These are phyloP conservation scores for Daldinia loculata DNA, from an alignment of 495 filamentous ascomycete genomes.

Conservation along the genomic window DNA sequence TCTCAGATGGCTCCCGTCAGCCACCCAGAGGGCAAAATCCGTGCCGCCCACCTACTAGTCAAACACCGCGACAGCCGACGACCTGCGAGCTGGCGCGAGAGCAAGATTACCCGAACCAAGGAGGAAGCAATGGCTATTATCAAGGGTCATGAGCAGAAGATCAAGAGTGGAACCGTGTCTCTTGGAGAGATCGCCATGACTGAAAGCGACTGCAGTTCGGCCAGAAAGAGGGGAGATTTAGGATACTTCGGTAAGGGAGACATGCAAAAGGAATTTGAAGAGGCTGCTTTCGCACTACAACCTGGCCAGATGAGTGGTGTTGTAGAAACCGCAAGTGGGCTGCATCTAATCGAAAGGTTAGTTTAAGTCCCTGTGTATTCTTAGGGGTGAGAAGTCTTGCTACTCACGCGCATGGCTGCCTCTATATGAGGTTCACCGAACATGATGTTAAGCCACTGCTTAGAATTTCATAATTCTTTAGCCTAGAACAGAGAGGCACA, in stretches of 20 bases:
- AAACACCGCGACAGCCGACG: slow-evolving; percentile 90
- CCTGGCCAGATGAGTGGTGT: slow-evolving; percentile 84
- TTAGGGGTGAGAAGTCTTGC: neutral
- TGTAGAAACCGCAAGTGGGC: slow-evolving; percentile 90
- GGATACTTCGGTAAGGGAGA: slow-evolving; percentile 92
- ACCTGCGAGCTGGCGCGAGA: slow-evolving; percentile 90
- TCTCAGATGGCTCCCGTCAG: slow-evolving; percentile 58
- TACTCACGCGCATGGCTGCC: neutral
- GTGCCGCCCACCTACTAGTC: slow-evolving; percentile 87
- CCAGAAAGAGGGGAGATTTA: slow-evolving; percentile 91
- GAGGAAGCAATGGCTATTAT: slow-evolving; percentile 85
- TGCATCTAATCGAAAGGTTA: slow-evolving; percentile 87
- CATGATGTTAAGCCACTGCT: neutral
- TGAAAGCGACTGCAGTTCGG: slow-evolving; percentile 95
- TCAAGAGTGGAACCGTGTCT: slow-evolving; percentile 69
- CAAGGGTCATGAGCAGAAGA: slow-evolving; percentile 73
- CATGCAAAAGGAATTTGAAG: slow-evolving; percentile 99
- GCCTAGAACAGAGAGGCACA: neutral
- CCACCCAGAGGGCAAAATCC: slow-evolving; percentile 82
- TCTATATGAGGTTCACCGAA: neutral
- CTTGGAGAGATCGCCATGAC: slow-evolving; percentile 84
- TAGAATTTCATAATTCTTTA: neutral
- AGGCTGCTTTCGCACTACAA: slow-evolving; percentile 86
- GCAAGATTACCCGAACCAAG: slow-evolving; percentile 85
- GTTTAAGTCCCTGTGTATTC: slow-evolving; percentile 22